A percentile compares a stretch with the other conserved stretches of the same genome.
Conservation (phyloP, 2,329 filamentous ascomycete species). For the Nemania sp. region DNA sequence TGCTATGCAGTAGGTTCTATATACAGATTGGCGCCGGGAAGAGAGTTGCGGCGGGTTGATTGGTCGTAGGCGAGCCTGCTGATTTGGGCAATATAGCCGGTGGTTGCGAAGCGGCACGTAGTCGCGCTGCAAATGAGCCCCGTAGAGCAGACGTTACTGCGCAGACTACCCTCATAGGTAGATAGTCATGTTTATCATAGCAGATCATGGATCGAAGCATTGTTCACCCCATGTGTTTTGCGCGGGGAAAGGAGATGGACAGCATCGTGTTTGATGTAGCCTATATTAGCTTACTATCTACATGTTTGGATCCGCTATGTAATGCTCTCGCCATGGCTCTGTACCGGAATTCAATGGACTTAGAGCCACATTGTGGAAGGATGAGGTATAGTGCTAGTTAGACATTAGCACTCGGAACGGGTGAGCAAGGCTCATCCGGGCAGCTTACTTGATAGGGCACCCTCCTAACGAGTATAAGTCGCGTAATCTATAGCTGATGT, state of each 20-base stretch:
- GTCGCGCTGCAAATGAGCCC: not conserved
- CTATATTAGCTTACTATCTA: not conserved
- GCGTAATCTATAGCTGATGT: not conserved
- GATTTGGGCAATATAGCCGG: constrained; percentile 37
- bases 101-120: constrained; percentile 27
- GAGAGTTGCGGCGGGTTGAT: constrained; percentile 13
- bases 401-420: not conserved
- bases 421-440: not conserved
- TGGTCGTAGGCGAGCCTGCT: constrained; percentile 27
- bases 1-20: constrained; percentile 18
- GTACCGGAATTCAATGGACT: not conserved
- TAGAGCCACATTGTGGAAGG: not conserved
- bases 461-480: not conserved
- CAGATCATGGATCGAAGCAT: not conserved
- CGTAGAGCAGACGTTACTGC: not conserved
- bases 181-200: not conserved
- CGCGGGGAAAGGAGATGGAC: constrained; percentile 12
- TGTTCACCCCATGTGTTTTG: constrained; percentile 1
- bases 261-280: not conserved
- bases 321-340: not conserved
- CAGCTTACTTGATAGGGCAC: not conserved
- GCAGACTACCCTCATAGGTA: constrained; percentile 4
- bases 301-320: not conserved
- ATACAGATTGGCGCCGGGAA: constrained; percentile 2
- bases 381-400: not conserved